phyloP scores from a whole-genome alignment of 2,329 filamentous ascomycete genomes.

The Ceratocystis diversiconidia region DNA sequence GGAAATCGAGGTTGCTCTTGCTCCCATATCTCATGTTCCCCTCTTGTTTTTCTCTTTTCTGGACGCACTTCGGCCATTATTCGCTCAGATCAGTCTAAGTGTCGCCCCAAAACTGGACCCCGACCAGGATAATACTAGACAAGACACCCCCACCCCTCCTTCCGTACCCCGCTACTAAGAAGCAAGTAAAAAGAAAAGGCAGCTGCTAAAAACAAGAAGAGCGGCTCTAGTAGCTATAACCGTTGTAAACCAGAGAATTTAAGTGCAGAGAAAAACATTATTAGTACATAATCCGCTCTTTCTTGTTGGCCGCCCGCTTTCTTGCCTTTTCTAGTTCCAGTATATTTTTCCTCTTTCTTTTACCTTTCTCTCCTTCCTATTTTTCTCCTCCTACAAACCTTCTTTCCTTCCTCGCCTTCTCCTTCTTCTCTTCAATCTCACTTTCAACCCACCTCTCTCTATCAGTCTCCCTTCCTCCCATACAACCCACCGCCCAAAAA shows the following conservation, averaged over 20 bases:
- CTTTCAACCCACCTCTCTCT: constrained; percentile 1
- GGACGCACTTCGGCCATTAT: constrained; percentile 18
- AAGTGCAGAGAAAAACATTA: not conserved
- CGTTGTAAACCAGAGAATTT: not conserved
- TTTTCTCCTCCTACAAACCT: constrained; percentile 14
- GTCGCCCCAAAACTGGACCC: not conserved
- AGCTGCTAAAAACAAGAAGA: not conserved
- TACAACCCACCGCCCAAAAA: not conserved
- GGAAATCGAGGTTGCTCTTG: not conserved
- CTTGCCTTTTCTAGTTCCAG: constrained; percentile 11
- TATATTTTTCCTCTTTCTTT: constrained; percentile 9
- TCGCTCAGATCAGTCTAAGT: constrained; percentile 15
- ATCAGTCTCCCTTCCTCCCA: constrained; percentile 6
- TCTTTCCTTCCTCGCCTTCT: constrained; percentile 19
- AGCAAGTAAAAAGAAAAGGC: not conserved
- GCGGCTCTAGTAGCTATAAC: not conserved
- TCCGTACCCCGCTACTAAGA: not conserved
- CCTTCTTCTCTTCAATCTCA: not conserved
- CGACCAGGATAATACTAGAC: not conserved
- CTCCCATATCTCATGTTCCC: not conserved
- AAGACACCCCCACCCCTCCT: not conserved
- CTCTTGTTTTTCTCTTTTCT: not conserved
- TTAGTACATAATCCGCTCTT: constrained; percentile 2
- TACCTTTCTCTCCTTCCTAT: constrained; percentile 13
- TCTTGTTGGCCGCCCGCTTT: constrained; percentile 5